phyloP scores from a whole-genome alignment of 305 asterid genomes.

The Solanum hybrid region DNA sequence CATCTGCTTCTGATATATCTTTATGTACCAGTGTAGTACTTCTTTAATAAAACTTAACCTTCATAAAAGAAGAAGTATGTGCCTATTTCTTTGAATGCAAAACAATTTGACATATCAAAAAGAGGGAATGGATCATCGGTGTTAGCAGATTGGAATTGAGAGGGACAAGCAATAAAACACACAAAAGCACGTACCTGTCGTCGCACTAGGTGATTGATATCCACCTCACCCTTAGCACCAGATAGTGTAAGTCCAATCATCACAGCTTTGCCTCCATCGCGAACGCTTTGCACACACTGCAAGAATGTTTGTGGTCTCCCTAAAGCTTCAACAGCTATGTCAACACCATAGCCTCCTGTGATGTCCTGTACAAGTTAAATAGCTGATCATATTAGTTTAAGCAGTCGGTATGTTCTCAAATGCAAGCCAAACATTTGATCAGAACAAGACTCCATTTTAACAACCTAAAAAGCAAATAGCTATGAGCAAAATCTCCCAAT shows the following conservation, averaged over 20 bases:
- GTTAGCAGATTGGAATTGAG: background rate
- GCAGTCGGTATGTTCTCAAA: background rate
- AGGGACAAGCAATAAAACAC: background rate
- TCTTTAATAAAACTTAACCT: background rate
- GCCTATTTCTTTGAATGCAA: background rate
- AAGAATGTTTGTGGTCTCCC: slow-evolving; percentile 76
- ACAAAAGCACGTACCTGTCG: slow-evolving; percentile 50
- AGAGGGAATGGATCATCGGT: background rate
- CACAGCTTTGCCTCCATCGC: slow-evolving; percentile 96
- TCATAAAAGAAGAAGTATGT: background rate
- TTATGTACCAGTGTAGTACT: background rate
- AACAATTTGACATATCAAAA: background rate
- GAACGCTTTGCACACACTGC: slow-evolving; percentile 83
- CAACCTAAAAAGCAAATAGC: background rate
- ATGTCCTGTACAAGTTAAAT: slow-evolving; percentile 51
- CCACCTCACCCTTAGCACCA: slow-evolving; percentile 91
- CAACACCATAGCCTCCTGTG: slow-evolving; percentile 90
- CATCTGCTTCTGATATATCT: background rate
- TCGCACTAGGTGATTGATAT: slow-evolving; percentile 91
- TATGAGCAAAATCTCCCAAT: background rate
- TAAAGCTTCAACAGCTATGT: slow-evolving; percentile 88
- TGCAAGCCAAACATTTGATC: background rate
- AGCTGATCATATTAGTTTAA: background rate
- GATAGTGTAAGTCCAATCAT: slow-evolving; percentile 92
- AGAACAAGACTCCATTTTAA: background rate